Percentiles rank a stretch among this genome's conserved stretches.
These are phyloP conservation scores for Leptosphaerulina australis DNA, from an alignment of 2,329 filamentous ascomycete species.

Conservation along the genomic window DNA sequence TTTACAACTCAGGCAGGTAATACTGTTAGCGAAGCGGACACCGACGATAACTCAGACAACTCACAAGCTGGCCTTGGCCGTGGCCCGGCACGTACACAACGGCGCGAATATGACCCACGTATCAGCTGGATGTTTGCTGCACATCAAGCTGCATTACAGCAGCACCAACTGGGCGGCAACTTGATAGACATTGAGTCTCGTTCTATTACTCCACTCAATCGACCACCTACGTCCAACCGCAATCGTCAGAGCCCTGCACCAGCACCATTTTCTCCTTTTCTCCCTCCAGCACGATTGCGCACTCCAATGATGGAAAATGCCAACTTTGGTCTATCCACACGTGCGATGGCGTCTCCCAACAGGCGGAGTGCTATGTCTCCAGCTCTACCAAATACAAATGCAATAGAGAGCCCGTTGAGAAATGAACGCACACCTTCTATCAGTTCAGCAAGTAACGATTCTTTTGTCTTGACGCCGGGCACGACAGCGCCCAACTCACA, in stretches of 20 bases:
- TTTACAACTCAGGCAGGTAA: constrained; percentile 36
- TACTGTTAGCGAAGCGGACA: constrained; percentile 40
- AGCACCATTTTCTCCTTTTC: constrained; percentile 45
- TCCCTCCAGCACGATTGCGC: constrained; percentile 42
- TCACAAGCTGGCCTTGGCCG: constrained; percentile 40
- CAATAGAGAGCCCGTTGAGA: constrained; percentile 21
- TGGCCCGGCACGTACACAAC: constrained; percentile 32
- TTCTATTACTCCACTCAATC: constrained; percentile 47
- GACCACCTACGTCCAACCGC: constrained; percentile 48
- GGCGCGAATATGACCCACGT: constrained; percentile 48
- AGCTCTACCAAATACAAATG: constrained; percentile 24
- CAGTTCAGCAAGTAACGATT: constrained; percentile 38
- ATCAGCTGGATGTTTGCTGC: constrained; percentile 52
- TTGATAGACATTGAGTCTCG: constrained; percentile 47
- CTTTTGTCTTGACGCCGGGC: constrained; percentile 38
- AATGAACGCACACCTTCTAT: constrained; percentile 37
- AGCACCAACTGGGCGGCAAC: constrained; percentile 39
- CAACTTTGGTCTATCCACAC: constrained; percentile 28
- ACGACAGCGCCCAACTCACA: constrained; percentile 37
- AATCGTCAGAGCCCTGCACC: constrained; percentile 46
- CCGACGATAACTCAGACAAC: constrained; percentile 49
- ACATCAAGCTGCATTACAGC: constrained; percentile 47
- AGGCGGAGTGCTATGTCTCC: constrained; percentile 35
- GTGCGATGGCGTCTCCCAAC: constrained; percentile 40
- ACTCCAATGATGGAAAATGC: constrained; percentile 44